Evolutionary conservation across 1,284 basidiomycete species (phyloP).

Genomic region (Lentinula novae-zelandiae): DNA sequence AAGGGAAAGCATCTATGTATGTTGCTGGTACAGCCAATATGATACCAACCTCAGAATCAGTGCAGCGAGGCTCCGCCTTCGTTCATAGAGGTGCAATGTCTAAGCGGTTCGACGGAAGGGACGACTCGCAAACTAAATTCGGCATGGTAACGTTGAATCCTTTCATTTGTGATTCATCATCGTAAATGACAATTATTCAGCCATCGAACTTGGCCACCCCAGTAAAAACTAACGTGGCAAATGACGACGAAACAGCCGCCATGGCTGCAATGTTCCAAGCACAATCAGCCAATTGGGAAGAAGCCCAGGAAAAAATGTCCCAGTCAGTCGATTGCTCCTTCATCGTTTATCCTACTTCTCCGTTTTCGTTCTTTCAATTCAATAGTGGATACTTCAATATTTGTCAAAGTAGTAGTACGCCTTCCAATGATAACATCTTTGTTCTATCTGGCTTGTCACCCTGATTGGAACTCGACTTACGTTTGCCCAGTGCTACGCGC

Average conservation of each 20-base stretch:
- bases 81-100: conserved; percentile 73
- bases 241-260: conserved; percentile 79
- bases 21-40: conserved; percentile 49
- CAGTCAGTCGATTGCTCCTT: conserved; percentile 68
- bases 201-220: conserved; percentile 24
- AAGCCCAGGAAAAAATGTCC: conserved; percentile 96
- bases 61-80: conserved; percentile 29
- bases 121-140: conserved; percentile 41
- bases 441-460: conserved; percentile 27
- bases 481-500: conserved; percentile 59
- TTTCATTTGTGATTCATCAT: conserved; percentile 16
- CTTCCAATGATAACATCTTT: conserved; percentile 61
- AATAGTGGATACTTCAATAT: conserved; percentile 23
- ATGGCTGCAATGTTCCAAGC: conserved; percentile 96
- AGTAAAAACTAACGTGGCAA: conserved; percentile 42
- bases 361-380: not conserved
- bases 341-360: conserved; percentile 31
- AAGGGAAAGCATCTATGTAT: conserved; percentile 89
- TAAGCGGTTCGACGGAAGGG: conserved; percentile 87
- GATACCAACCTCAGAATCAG: conserved; percentile 43
- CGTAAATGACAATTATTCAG: conserved; percentile 20
- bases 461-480: conserved; percentile 13
- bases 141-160: conserved; percentile 21
- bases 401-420: conserved; percentile 55
- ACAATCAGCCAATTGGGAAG: conserved; percentile 90